Evolutionary conservation across 2,329 filamentous ascomycete species (phyloP).

Genomic region (Paecilomyces niveus): DNA sequence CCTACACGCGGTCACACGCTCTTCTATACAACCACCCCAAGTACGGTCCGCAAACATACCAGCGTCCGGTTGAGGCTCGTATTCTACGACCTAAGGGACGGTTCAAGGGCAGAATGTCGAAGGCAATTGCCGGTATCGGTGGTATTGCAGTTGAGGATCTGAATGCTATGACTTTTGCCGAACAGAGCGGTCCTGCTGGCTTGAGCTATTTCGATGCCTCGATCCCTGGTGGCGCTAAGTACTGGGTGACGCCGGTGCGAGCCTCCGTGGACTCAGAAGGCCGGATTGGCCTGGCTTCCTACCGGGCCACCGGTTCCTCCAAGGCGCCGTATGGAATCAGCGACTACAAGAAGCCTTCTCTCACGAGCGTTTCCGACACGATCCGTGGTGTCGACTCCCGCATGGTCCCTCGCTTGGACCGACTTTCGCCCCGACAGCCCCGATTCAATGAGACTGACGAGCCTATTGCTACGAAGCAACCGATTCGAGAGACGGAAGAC

Average conservation of each 20-base stretch:
- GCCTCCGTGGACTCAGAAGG: conserved; percentile 41
- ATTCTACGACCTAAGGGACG: conserved; percentile 44
- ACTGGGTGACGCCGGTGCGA: conserved; percentile 43
- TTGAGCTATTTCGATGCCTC: conserved; percentile 37
- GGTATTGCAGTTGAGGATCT: conserved; percentile 35
- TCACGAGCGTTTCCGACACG: conserved; percentile 20
- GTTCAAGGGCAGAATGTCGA: conserved; percentile 22
- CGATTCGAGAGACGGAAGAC: conserved; percentile 16
- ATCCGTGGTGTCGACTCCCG: conserved; percentile 15
- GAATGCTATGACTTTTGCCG: conserved; percentile 25
- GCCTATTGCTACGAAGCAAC: not conserved
- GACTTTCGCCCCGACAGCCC: conserved; percentile 9
- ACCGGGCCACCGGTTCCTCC: conserved; percentile 23
- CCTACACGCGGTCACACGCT: conserved; percentile 51
- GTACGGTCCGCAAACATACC: conserved; percentile 50
- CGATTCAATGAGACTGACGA: conserved; percentile 9
- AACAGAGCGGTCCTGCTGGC: conserved; percentile 33
- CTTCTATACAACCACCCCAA: conserved; percentile 54
- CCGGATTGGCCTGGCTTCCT: conserved; percentile 32
- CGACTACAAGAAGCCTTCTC: conserved; percentile 23
- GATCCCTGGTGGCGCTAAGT: conserved; percentile 45
- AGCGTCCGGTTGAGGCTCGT: conserved; percentile 50
- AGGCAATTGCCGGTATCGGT: conserved; percentile 32
- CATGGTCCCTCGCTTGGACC: conserved; percentile 24
- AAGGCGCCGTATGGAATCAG: conserved; percentile 31